phyloP scores from a whole-genome alignment of 345 rosid genomes.

The Citrus glauca region DNA sequence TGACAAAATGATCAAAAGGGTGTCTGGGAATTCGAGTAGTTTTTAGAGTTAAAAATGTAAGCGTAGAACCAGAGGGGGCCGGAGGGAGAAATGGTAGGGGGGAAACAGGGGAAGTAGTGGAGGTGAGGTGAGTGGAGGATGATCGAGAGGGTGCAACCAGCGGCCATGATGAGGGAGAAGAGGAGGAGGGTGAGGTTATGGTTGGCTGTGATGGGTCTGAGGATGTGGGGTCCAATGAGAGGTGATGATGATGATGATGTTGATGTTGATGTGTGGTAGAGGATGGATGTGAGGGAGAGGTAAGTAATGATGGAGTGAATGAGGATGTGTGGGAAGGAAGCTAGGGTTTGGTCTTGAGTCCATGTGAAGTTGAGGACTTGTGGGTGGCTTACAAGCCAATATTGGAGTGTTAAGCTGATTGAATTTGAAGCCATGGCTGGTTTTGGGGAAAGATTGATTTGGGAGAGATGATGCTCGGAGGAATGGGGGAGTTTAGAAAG shows the following conservation, averaged over 20 bases:
- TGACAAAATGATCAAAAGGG: constrained; percentile 49
- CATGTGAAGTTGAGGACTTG: constrained; percentile 52
- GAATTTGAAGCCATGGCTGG: background rate
- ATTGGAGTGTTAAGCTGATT: constrained; percentile 26
- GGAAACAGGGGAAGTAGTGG: constrained; percentile 40
- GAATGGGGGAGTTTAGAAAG: background rate
- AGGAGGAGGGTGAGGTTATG: constrained; percentile 47
- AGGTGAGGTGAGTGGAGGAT: constrained; percentile 10
- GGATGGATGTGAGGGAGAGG: constrained; percentile 47
- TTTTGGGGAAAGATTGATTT: background rate
- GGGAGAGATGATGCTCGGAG: background rate
- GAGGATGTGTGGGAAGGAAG: constrained; percentile 27
- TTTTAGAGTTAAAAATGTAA: constrained; percentile 67
- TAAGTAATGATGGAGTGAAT: constrained; percentile 39
- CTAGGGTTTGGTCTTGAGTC: constrained; percentile 39
- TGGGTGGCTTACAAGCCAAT: constrained; percentile 67
- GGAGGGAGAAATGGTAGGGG: constrained; percentile 27
- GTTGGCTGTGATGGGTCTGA: constrained; percentile 68
- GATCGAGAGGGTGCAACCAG: constrained; percentile 58
- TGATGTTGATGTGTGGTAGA: constrained; percentile 17
- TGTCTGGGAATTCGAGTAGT: constrained; percentile 56
- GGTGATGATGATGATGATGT: constrained; percentile 9
- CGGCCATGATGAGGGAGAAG: constrained; percentile 66
- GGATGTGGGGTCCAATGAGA: constrained; percentile 30
- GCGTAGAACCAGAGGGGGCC: constrained; percentile 80